These are phyloP conservation scores for Irineochytrium annulatum DNA, from an alignment of 192 early-diverging fungal species.

Conservation along the genomic window DNA sequence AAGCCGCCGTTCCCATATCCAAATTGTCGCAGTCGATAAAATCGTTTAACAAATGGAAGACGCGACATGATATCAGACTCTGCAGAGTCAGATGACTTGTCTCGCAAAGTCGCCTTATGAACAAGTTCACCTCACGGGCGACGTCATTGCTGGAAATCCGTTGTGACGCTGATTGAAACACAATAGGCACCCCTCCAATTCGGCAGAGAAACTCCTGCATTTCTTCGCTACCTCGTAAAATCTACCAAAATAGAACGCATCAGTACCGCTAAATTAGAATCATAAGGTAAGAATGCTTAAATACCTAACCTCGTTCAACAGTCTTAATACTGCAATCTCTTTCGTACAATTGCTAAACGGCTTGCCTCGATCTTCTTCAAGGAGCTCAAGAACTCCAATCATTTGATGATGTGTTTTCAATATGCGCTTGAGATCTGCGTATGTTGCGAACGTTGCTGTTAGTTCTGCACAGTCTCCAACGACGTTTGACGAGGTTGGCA, in stretches of 20 bases:
- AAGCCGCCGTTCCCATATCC: constrained; percentile 50
- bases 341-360: too few species aligned
- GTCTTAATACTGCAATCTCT: background rate
- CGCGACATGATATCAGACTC: background rate
- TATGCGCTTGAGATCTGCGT: background rate
- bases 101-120: background rate
- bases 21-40: constrained; percentile 39
- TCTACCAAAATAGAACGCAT: background rate
- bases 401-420: constrained; percentile 5
- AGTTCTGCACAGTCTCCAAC: background rate
- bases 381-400: background rate
- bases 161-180: background rate
- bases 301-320: background rate
- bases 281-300: background rate
- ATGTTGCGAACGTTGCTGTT: background rate
- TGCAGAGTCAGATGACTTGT: background rate
- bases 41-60: background rate
- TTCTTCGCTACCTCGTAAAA: background rate
- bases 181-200: background rate
- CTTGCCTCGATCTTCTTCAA: background rate
- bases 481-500: background rate
- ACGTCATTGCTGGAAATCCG: background rate
- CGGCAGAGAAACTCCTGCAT: constrained; percentile 1
- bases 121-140: background rate
- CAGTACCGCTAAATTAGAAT: too few species aligned